Percentiles rank a stretch among this genome's conserved stretches.
Evolutionary conservation across 495 filamentous ascomycete genomes (phyloP).

Genomic region (Podospora conica): DNA sequence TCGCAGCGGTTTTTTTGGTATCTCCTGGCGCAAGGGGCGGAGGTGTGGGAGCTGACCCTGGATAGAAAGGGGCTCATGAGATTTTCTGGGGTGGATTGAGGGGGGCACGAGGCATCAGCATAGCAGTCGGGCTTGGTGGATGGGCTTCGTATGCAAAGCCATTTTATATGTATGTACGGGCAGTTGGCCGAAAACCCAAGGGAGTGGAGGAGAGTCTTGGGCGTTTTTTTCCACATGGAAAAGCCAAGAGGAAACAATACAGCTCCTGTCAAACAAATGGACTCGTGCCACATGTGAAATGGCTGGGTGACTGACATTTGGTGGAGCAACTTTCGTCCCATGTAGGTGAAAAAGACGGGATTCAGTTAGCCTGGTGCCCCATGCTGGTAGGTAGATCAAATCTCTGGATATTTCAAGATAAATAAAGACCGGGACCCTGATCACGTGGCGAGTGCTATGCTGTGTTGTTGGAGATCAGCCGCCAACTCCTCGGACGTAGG

Average conservation of each 20-base stretch:
- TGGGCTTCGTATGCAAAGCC: neutral
- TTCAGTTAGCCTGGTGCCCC: too few relatives aligned
- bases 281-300: neutral
- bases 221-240: neutral
- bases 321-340: neutral
- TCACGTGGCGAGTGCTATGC: too few relatives aligned
- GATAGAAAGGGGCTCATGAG: neutral
- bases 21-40: neutral
- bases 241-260: neutral
- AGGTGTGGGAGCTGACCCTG: neutral
- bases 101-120: neutral
- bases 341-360: neutral
- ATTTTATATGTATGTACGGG: neutral
- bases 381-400: too few relatives aligned
- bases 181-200: neutral
- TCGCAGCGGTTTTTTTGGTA: neutral
- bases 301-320: neutral
- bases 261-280: neutral
- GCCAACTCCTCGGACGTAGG: too few relatives aligned
- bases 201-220: neutral
- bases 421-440: too few relatives aligned
- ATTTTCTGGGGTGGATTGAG: neutral
- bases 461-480: too few relatives aligned
- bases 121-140: neutral
- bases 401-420: too few relatives aligned